Evolutionary conservation across 2,329 filamentous ascomycete genomes (phyloP), one percentile per base, ranked within the genome.

Genomic region (Aspergillus fructus): DNA sequence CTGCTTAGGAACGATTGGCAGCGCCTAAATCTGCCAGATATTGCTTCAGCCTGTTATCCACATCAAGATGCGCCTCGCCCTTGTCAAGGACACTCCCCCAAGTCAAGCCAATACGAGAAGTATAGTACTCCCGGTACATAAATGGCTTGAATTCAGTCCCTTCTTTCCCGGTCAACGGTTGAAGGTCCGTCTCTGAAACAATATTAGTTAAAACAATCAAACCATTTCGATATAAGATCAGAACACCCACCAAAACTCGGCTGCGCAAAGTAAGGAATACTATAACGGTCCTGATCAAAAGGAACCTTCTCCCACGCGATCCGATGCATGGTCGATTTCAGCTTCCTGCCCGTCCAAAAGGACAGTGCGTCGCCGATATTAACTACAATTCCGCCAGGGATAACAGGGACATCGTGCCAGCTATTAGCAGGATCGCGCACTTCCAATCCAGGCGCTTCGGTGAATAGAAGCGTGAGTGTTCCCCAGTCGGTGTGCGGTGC

Each of bases 261-360:
- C 12, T 50, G 48, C n/a, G 21, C 33, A 40, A 50, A 50, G 15
- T 50, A 50, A 1, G 48, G 48, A 11, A 50, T 50, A 40, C 48
- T 50, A 40, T 50, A 50, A 12, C 48, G 48, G 7, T 50, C 48
- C 21, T 50, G 17, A 9, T 41, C 33, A 13, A 51, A 23, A 5
- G 48, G 48, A 3, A 51, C 48, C 33, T 51, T 51, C 19, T 51
- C 33, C 48, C 33, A 51, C 7, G 48, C 27, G 21, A 51, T 51
- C 11, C 48, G 48, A 27, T 51, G 48, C 48, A 51, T 27, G 1
- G 48, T 51, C 6, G 33, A 51, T 27, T 51, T 51, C 8, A 51
- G 48, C 48, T 41, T n/a, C 17, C 41, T 51, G 1, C 48, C 48
- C 1, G 48, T 51, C 48, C 48, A 51, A 15, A 51, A 11, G 0